Percentiles rank a stretch among this genome's conserved stretches.
Evolutionary conservation across 345 rosid genomes (phyloP).

Genomic region (Populus deltoides): DNA sequence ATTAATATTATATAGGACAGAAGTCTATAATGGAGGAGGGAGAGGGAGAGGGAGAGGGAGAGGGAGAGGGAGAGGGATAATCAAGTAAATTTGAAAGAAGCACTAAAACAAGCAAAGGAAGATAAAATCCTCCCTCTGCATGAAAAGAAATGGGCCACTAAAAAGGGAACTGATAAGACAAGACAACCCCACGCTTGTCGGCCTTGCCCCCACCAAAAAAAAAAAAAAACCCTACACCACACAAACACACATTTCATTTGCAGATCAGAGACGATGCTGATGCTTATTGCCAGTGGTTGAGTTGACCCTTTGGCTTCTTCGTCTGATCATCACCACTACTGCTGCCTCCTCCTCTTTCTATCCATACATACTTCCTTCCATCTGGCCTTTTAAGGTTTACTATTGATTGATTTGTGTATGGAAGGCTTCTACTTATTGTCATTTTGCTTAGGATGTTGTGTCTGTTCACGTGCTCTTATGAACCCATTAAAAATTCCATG

Average conservation of each 20-base stretch:
- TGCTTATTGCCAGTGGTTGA: background rate
- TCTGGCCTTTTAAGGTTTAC: no score
- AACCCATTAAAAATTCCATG: background rate
- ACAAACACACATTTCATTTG: background rate
- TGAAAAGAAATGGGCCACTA: slow-evolving; percentile 10
- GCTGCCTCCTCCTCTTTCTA: no score
- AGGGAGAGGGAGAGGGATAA: background rate
- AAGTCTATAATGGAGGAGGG: background rate
- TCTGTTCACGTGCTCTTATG: background rate
- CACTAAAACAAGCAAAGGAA: background rate
- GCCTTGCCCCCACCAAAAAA: slow-evolving; percentile 11
- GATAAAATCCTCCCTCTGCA: background rate
- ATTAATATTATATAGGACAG: background rate
- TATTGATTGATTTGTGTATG: background rate
- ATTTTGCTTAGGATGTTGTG: background rate
- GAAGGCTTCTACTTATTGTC: background rate
- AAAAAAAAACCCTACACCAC: background rate
- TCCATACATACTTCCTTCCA: background rate
- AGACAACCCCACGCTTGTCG: slow-evolving; percentile 48
- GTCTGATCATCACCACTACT: background rate
- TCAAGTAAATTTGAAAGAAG: background rate
- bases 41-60: background rate
- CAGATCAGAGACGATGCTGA: background rate
- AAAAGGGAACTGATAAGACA: slow-evolving; percentile 33
- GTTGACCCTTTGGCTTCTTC: background rate